Conservation (phyloP, 306 rosid genomes). For the Pterocarpus macrocarpus region DNA sequence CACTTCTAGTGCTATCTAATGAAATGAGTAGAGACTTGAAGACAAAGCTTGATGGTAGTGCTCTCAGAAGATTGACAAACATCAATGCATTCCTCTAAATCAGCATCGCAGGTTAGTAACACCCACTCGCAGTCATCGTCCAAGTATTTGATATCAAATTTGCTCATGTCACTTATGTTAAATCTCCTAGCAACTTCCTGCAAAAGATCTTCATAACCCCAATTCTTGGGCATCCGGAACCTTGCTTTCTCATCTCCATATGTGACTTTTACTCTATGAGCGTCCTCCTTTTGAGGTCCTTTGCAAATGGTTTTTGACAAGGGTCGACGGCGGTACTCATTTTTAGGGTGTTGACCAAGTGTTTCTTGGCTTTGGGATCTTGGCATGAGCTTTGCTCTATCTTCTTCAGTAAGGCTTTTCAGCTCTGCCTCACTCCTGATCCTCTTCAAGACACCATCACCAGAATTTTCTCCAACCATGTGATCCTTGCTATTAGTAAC, state of each 20-base stretch:
- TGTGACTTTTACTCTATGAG: constrained; percentile 71
- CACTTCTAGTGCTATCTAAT: constrained; percentile 40
- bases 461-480: constrained; percentile 52
- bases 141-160: constrained; percentile 78
- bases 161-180: constrained; percentile 66
- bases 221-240: constrained; percentile 68
- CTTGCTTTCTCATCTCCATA: constrained; percentile 81
- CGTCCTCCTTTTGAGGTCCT: constrained; percentile 45
- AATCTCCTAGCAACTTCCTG: constrained; percentile 73
- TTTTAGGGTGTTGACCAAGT: constrained; percentile 55
- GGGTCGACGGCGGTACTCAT: constrained; percentile 31
- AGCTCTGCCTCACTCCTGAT: constrained; percentile 80
- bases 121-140: constrained; percentile 98
- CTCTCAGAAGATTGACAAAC: constrained; percentile 64
- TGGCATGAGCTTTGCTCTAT: constrained; percentile 53
- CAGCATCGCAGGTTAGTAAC: constrained; percentile 86
- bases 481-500: constrained; percentile 53
- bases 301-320: constrained; percentile 31
- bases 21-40: constrained; percentile 62
- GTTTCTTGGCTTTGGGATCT: constrained; percentile 75
- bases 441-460: constrained; percentile 61
- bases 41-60: constrained; percentile 74
- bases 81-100: constrained; percentile 92
- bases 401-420: constrained; percentile 47
- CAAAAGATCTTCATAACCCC: constrained; percentile 66